Conservation (phyloP, 1,284 basidiomycete genomes). For the Hemileia vastatrix region DNA sequence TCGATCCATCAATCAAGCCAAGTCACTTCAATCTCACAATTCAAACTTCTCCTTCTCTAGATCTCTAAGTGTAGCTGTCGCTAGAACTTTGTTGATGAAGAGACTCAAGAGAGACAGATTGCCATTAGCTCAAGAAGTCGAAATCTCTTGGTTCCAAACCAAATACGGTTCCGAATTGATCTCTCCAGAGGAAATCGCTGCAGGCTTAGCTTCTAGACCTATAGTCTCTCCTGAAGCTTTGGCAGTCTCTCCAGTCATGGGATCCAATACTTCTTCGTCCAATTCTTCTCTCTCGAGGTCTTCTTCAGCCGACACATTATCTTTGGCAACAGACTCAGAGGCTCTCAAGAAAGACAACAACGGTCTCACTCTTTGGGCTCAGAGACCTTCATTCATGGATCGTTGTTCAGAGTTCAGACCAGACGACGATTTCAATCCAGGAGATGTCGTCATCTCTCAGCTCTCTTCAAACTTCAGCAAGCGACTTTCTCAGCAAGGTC, state of each 20-base stretch:
- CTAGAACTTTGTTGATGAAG: slow-evolving; percentile 30
- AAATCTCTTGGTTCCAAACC: slow-evolving; percentile 35
- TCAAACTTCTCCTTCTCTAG: slow-evolving; percentile 26
- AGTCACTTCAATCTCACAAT: slow-evolving; percentile 24
- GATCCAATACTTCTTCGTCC: slow-evolving; percentile 1
- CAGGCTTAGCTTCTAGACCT: slow-evolving; percentile 26
- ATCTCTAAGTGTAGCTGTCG: slow-evolving; percentile 28
- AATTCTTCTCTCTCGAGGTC: not conserved
- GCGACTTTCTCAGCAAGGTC: not conserved
- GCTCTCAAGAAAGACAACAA: slow-evolving; percentile 17
- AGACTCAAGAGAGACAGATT: slow-evolving; percentile 27
- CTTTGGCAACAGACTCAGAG: slow-evolving; percentile 1
- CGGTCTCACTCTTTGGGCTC: slow-evolving; percentile 27
- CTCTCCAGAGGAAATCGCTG: slow-evolving; percentile 26
- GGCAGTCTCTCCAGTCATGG: slow-evolving; percentile 28
- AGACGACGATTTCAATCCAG: slow-evolving; percentile 23
- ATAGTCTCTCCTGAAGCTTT: slow-evolving; percentile 33
- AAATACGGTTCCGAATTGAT: slow-evolving; percentile 31
- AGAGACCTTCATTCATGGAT: slow-evolving; percentile 22
- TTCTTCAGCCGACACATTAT: not conserved
- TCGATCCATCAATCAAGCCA: slow-evolving; percentile 30
- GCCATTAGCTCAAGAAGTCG: slow-evolving; percentile 30
- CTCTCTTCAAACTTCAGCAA: slow-evolving; percentile 1
- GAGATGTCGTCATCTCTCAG: slow-evolving; percentile 23
- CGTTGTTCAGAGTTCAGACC: slow-evolving; percentile 18